These are phyloP conservation scores for Epichloe gansuensis DNA, from an alignment of 2,329 filamentous ascomycete genomes.

Conservation along the genomic window DNA sequence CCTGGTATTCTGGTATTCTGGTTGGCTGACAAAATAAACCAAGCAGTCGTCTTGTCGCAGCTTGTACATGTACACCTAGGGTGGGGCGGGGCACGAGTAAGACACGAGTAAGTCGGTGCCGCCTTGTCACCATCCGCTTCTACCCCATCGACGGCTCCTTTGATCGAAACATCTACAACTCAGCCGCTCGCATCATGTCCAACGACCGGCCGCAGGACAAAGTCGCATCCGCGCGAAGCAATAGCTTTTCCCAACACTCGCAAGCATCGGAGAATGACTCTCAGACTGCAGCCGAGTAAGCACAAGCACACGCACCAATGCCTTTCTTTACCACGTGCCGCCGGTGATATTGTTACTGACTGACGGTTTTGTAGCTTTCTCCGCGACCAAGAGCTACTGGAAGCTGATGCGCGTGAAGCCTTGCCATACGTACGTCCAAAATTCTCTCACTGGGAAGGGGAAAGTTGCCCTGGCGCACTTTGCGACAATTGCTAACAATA, in stretches of 20 bases:
- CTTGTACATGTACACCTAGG: no score
- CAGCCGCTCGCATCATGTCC: slow-evolving; percentile 14
- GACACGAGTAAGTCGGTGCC: no score
- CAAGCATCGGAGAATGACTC: slow-evolving; percentile 43
- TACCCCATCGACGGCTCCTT: not conserved
- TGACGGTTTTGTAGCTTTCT: slow-evolving; percentile 54
- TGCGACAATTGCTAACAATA: slow-evolving; percentile 14
- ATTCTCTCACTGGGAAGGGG: not conserved
- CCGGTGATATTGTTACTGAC: not conserved
- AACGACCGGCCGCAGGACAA: slow-evolving; percentile 23
- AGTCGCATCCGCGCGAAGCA: slow-evolving; percentile 29
- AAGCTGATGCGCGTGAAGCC: slow-evolving; percentile 89
- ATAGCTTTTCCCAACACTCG: slow-evolving; percentile 48
- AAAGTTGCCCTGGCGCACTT: slow-evolving; percentile 1
- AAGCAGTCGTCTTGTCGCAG: not conserved
- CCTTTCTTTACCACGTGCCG: not conserved
- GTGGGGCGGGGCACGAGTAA: no score
- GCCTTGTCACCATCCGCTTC: no score
- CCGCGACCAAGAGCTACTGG: slow-evolving; percentile 75
- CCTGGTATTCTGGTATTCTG: not conserved
- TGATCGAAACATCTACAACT: not conserved
- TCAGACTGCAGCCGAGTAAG: slow-evolving; percentile 59
- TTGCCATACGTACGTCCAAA: slow-evolving; percentile 64
- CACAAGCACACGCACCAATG: slow-evolving; percentile 12
- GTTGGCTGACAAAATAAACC: slow-evolving; percentile 1